A percentile compares a stretch with the other conserved stretches of the same genome.
phyloP scores from a whole-genome alignment of 495 filamentous ascomycete species.

The Trichocladium uniseriatum region DNA sequence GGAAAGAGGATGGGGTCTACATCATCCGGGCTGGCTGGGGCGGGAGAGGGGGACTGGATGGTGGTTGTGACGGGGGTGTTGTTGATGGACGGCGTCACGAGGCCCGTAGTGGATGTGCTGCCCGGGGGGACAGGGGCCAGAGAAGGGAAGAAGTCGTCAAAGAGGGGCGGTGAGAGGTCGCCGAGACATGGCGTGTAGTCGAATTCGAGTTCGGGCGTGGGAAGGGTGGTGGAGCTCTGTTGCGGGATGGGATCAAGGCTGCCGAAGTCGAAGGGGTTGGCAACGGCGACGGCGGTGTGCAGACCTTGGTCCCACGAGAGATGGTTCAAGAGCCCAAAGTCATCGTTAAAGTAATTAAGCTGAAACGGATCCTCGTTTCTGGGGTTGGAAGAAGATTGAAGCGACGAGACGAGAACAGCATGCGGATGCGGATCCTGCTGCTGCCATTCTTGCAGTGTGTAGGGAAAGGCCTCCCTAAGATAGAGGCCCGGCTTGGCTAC shows the following conservation, averaged over 20 bases:
- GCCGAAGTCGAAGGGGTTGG: background rate
- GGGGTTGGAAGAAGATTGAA: slow-evolving; percentile 10
- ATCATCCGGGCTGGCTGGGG: background rate
- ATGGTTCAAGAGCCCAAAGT: slow-evolving; percentile 5
- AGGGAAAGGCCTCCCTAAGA: slow-evolving; percentile 7
- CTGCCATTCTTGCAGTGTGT: slow-evolving; percentile 12
- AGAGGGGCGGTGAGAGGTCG: background rate
- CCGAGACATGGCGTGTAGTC: background rate
- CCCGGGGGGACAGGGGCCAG: background rate
- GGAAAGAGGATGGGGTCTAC: background rate
- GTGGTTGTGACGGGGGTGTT: background rate
- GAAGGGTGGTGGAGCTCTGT: background rate
- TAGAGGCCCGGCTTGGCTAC: slow-evolving; percentile 3
- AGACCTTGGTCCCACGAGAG: slow-evolving; percentile 1
- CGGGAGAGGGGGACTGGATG: background rate
- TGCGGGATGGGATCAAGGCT: background rate
- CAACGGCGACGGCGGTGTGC: background rate
- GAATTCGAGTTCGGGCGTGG: background rate
- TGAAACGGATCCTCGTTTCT: slow-evolving; percentile 1
- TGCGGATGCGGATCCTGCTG: slow-evolving; percentile 1
- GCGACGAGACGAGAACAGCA: slow-evolving; percentile 1
- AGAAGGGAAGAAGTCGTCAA: background rate
- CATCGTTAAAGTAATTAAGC: background rate
- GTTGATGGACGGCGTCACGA: background rate
- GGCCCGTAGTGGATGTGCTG: background rate